Base-by-base conservation (phyloP, 345 rosid species). In the Cardamine occulta region DNA sequence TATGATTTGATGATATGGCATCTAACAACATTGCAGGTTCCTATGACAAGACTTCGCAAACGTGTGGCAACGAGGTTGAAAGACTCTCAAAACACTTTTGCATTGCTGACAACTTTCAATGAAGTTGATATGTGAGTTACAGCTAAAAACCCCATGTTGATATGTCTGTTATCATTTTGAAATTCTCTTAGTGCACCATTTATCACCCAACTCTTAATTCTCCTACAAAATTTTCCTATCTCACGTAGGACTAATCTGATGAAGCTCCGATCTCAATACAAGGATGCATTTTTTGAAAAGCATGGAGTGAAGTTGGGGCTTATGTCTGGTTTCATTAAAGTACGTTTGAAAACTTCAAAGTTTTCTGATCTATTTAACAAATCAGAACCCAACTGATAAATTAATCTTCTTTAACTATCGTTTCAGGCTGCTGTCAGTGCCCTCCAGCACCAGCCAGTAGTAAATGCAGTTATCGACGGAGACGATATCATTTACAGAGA, bases 401-500 rank as follows among this genome's bases (percentile, higher is more conserved):
- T n/a, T 66, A 48, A 53, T 17, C 29, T 56, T 63, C 39, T 72
- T 47, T 8, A 68, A 39, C 68, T 32, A 10, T 51, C 77, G 28
- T 82, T 56, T 72, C 86, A 95, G 99, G 99, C 98, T 81, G 97
- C 98, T 52, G 92, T 95, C n/a, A 88, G 91, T 69, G 99, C 88
- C 31, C 98, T 95, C 59, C 97, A 90, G 82, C 82, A 90, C 75
- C 99, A 95, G 69, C 99, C 99, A 18, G 88, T 90, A 68, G 86
- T 92, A 32, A 95, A 95, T 90, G 99, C 99, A 66, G 99, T 95
- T 56, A 95, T 95, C 42, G 99, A 95, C 53, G 99, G 99, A 48
- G 99, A 95, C 28, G 99, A 95, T 77, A 95, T 95, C 68, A 92
- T 92, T 67, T 95, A 95, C 80, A 87, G 98, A 84, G 99, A 95